phyloP scores from a whole-genome alignment of 257 asterid species.

The Hygrophila difformis region DNA sequence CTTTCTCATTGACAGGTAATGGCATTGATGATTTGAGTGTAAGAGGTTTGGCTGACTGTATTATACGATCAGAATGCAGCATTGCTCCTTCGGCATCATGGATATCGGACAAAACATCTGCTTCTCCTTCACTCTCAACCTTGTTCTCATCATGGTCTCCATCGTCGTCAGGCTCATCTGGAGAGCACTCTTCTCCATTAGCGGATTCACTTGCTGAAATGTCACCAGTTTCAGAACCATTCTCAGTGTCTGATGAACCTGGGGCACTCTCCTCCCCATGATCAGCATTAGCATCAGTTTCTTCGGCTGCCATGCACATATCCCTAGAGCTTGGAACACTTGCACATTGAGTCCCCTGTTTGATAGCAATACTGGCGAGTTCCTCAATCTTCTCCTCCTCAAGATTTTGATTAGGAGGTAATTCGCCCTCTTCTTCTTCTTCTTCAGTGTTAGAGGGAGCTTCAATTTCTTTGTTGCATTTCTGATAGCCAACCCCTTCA shows the following conservation, averaged over 20 bases:
- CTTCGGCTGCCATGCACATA: conserved; percentile 25
- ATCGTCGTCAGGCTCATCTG: conserved; percentile 57
- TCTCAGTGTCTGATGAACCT: conserved; percentile 65
- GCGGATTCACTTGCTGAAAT: conserved; percentile 72
- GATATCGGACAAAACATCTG: conserved; percentile 41
- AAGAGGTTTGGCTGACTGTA: conserved; percentile 60
- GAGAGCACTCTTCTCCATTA: conserved; percentile 63
- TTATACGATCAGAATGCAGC: conserved; percentile 34
- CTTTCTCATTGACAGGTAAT: conserved; percentile 35
- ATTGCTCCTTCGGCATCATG: conserved; percentile 46
- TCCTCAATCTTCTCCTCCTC: conserved; percentile 35
- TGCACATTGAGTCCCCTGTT: conserved; percentile 25
- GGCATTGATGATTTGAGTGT: conserved; percentile 28
- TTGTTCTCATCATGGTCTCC: conserved; percentile 46
- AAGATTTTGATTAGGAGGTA: conserved; percentile 52
- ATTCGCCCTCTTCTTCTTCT: conserved; percentile 73
- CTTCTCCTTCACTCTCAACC: conserved; percentile 81
- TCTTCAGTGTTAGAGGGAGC: conserved; percentile 34
- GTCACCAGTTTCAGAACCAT: conserved; percentile 60
- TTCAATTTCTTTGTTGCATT: conserved; percentile 27
- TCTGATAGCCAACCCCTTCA: conserved; percentile 28
- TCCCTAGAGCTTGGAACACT: conserved; percentile 26
- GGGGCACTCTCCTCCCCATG: conserved; percentile 65
- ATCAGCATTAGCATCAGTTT: conserved; percentile 41
- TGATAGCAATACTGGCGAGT: conserved; percentile 19